Base-by-base conservation (phyloP, 2,329 filamentous ascomycete species). In the Trichophyton mentagrophytes region DNA sequence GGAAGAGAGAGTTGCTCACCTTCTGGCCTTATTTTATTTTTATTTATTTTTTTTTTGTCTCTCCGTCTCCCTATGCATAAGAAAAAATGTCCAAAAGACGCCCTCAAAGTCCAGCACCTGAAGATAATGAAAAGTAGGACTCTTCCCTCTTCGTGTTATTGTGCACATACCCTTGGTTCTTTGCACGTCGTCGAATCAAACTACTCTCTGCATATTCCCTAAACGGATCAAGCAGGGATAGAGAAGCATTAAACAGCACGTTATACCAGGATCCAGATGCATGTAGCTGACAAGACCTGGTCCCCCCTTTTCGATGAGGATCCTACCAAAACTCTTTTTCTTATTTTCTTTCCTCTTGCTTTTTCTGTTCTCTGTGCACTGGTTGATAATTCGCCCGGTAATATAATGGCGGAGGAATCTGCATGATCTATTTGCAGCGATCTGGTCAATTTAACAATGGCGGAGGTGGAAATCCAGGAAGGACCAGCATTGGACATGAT, bases 221-320 rank as follows among this genome's bases (percentile, higher is more conserved):
- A 55, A 36, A 55, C 15, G 51, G 51, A 55, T 20, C 51, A 13
- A 8, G 51, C 51, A 55, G 51, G 51, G 51, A 7, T 36, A n/a
- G 51, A 55, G 40, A 44, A 44, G 27, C 51, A 55, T 55, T 51
- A 36, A 55, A 55, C 40, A 55, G 51, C 51, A 55, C 51, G 51
- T 55, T 55, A 36, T 55, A 36, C 51, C 30, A 20, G 51, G 51
- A 55, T 55, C 20, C 15, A 20, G n/a, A 55, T 38, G 51, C 51
- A n/a, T 25, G 25, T 55, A 51, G 46, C 20, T 27, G 46, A 51
- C 46, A 51, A 15, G 20, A 22, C 22, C 17, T 47, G 44, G 42
- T 47, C 17, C 15, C 42, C 2, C 7, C 2, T 20, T 20, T 47
- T 47, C 20, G 44, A 46, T 20, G 46, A 22, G 46, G 46, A 51